phyloP scores from a whole-genome alignment of 768 basidiomycete species.

The Leucosporidium scottii region DNA sequence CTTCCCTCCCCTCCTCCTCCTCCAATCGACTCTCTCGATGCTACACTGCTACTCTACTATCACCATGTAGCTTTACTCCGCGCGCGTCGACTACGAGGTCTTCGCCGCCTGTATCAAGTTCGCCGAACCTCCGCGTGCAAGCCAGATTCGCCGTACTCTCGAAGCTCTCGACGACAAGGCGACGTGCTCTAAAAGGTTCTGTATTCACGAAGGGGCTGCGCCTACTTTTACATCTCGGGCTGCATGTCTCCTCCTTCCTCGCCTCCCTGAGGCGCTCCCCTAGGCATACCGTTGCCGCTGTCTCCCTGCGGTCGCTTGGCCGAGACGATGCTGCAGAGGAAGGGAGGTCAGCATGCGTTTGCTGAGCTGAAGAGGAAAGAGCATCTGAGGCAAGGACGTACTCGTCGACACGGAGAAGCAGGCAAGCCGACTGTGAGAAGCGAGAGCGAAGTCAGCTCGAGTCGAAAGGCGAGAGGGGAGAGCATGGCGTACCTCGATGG shows the following conservation, averaged over 20 bases:
- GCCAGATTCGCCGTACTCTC: too few relatives aligned
- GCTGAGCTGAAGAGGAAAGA: background rate
- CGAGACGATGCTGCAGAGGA: slow-evolving; percentile 25
- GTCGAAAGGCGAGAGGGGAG: background rate
- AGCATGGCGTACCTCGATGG: slow-evolving; percentile 57
- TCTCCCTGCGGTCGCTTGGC: slow-evolving; percentile 28
- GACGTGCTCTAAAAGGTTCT: too few relatives aligned
- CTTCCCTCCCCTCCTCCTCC: too few relatives aligned
- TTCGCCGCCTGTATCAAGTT: too few relatives aligned
- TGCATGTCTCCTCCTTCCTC: slow-evolving; percentile 10
- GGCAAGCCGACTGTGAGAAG: slow-evolving; percentile 24
- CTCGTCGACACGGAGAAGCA: slow-evolving; percentile 34
- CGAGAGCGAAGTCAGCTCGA: background rate
- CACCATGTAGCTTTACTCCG: too few relatives aligned
- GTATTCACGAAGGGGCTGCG: too few relatives aligned
- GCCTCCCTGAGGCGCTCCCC: slow-evolving; percentile 9
- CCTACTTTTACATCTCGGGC: slow-evolving; percentile 21
- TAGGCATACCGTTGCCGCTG: slow-evolving; percentile 18
- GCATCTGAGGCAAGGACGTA: background rate
- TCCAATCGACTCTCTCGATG: too few relatives aligned
- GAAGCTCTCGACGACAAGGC: too few relatives aligned
- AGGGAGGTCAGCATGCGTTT: background rate
- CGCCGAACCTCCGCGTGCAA: too few relatives aligned
- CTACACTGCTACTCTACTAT: too few relatives aligned
- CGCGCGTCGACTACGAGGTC: too few relatives aligned